These are phyloP conservation scores for Capsella rubella DNA, from an alignment of 441 rosid genomes.

Conservation along the genomic window DNA sequence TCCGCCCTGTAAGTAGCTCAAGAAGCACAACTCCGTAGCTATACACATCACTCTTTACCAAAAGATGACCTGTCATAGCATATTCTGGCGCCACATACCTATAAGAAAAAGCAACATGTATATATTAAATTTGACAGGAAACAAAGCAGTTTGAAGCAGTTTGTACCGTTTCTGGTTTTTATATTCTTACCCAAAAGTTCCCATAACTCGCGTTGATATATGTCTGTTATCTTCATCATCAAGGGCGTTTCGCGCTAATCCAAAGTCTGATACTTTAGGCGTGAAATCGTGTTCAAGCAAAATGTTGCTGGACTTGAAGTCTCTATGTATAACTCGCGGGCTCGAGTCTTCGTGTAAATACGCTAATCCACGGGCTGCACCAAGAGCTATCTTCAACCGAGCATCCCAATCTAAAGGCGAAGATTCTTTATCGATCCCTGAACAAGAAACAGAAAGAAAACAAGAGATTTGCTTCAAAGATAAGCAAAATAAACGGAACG, in stretches of 20 bases:
- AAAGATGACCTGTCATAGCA: constrained; percentile 99
- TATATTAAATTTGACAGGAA: not conserved
- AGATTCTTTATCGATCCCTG: constrained; percentile 78
- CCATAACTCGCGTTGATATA: constrained; percentile 98
- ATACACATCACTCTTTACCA: constrained; percentile 96
- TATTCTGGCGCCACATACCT: constrained; percentile 97
- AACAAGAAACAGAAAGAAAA: not conserved
- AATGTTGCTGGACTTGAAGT: constrained; percentile 96
- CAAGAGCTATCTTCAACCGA: constrained; percentile 89
- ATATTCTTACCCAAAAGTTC: constrained; percentile 83
- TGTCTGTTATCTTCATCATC: constrained; percentile 83
- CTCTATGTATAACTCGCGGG: constrained; percentile 95
- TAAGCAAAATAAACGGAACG: not conserved
- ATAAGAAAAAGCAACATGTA: constrained; percentile 16
- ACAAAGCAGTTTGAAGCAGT: not conserved
- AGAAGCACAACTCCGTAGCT: constrained; percentile 98
- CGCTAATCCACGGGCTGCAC: constrained; percentile 93
- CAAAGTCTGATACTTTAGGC: constrained; percentile 95
- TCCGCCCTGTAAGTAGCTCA: constrained; percentile 88
- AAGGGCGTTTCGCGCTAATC: constrained; percentile 90
- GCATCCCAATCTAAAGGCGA: constrained; percentile 88
- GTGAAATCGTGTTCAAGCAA: constrained; percentile 91
- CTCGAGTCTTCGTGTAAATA: constrained; percentile 97
- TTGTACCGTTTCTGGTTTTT: not conserved
- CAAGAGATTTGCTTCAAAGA: not conserved